Percentiles rank a stretch among this genome's conserved stretches.
phyloP scores from a whole-genome alignment of 805 yeast species.

The Teunomyces stri region DNA sequence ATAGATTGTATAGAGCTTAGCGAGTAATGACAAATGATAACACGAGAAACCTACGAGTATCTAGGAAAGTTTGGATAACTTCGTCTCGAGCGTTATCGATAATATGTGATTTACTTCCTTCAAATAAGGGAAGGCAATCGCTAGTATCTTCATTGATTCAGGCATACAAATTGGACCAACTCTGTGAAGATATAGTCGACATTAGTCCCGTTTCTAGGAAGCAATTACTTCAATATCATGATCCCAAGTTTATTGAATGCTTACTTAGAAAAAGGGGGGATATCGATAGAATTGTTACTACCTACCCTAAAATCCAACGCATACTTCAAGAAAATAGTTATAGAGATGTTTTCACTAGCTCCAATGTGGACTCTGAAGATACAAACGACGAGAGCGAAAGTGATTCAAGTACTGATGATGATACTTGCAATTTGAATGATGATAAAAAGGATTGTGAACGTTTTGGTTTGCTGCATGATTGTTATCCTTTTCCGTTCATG shows the following conservation, averaged over 20 bases:
- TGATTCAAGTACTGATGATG: conserved; percentile 6
- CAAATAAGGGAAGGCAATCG: conserved; percentile 51
- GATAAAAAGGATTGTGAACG: conserved; percentile 14
- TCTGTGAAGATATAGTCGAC: conserved; percentile 23
- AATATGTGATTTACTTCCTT: conserved; percentile 46
- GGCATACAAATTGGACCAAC: conserved; percentile 36
- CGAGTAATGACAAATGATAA: conserved; percentile 1
- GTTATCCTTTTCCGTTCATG: conserved; percentile 58
- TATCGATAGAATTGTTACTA: conserved; percentile 9
- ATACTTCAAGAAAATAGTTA: not conserved
- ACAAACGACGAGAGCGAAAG: conserved; percentile 4
- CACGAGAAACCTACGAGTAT: conserved; percentile 1
- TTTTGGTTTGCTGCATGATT: conserved; percentile 59
- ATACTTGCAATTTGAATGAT: conserved; percentile 12
- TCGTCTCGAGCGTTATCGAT: conserved; percentile 16
- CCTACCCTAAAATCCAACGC: conserved; percentile 1
- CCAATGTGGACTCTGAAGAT: not conserved
- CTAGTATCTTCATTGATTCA: conserved; percentile 40
- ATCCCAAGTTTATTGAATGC: conserved; percentile 36
- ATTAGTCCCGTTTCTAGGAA: conserved; percentile 22
- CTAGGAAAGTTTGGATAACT: conserved; percentile 20
- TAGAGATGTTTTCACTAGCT: not conserved
- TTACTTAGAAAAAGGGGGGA: conserved; percentile 29
- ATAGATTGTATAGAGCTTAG: not conserved
- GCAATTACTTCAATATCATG: conserved; percentile 53